A percentile compares a stretch with the other conserved stretches of the same genome.
Conservation (phyloP, 129 eudicot genomes). For the Saposhnikovia divaricata region DNA sequence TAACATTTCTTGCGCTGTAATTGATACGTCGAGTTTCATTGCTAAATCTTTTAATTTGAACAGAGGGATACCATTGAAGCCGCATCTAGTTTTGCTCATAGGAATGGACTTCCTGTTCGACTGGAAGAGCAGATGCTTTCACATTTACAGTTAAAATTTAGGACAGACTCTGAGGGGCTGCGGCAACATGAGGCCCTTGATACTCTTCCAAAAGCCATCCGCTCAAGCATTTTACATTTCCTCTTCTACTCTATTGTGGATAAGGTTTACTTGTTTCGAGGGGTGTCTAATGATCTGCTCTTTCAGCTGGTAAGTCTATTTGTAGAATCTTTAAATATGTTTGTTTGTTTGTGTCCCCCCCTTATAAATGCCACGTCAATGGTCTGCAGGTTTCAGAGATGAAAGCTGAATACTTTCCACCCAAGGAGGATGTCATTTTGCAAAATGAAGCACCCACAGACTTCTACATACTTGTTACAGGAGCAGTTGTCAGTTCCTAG, state of each 20-base stretch:
- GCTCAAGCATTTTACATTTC: slow-evolving; percentile 83
- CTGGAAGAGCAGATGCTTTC: slow-evolving; percentile 98
- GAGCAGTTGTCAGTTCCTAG: slow-evolving; percentile 58
- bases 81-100: slow-evolving; percentile 86
- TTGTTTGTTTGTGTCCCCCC: not conserved
- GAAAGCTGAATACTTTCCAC: slow-evolving; percentile 97
- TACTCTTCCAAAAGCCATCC: slow-evolving; percentile 95
- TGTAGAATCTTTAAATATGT: not conserved
- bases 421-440: slow-evolving; percentile 91
- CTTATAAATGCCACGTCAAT: not conserved
- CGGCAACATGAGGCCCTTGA: slow-evolving; percentile 94
- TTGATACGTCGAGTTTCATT: not conserved
- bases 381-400: slow-evolving; percentile 78
- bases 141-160: slow-evolving; percentile 75
- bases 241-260: slow-evolving; percentile 80
- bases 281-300: slow-evolving; percentile 82
- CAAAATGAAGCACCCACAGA: slow-evolving; percentile 99
- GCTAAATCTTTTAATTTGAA: not conserved
- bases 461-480: slow-evolving; percentile 79
- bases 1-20: not conserved
- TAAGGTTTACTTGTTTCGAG: slow-evolving; percentile 70
- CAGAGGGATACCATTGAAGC: slow-evolving; percentile 98
- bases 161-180: slow-evolving; percentile 91
- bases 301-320: slow-evolving; percentile 73
- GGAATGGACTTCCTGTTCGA: slow-evolving; percentile 72